phyloP scores from a whole-genome alignment of 257 asterid genomes.

The Gentiana macrophylla region DNA sequence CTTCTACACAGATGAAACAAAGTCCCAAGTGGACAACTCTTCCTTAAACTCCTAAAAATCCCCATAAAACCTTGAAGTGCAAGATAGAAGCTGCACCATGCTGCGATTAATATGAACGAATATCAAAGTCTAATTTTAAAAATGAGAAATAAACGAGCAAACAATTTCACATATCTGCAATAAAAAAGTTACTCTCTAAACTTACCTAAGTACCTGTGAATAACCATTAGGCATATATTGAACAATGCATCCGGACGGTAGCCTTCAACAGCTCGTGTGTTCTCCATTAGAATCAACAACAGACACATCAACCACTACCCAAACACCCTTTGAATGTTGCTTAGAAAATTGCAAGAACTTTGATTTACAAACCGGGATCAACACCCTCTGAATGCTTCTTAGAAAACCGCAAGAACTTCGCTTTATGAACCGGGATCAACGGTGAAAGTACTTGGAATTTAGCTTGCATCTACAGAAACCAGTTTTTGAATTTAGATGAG shows the following conservation, averaged over 20 bases:
- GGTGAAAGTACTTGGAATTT: constrained; percentile 73
- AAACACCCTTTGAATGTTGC: constrained; percentile 54
- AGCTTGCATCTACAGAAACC: constrained; percentile 48
- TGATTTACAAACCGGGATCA: constrained; percentile 19
- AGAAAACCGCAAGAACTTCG: constrained; percentile 10
- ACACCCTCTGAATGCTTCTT: too few species aligned
- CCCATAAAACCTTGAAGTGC: too few species aligned
- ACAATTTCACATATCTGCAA: too few species aligned
- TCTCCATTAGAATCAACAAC: constrained; percentile 30
- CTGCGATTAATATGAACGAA: too few species aligned
- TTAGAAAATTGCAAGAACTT: constrained; percentile 73
- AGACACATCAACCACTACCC: constrained; percentile 89
- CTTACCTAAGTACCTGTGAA: constrained; percentile 43
- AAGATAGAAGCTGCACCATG: too few species aligned
- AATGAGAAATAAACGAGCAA: too few species aligned
- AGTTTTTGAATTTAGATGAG: background rate
- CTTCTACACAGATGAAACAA: too few species aligned
- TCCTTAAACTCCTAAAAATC: too few species aligned
- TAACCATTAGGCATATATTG: constrained; percentile 54
- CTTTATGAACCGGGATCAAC: constrained; percentile 44
- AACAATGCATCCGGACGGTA: constrained; percentile 73
- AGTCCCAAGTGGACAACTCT: too few species aligned
- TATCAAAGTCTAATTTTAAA: too few species aligned
- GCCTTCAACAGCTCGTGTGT: constrained; percentile 45
- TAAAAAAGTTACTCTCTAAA: too few species aligned